These are phyloP conservation scores for Coemansia pectinata DNA, from an alignment of 192 early-diverging fungal species.

Conservation along the genomic window DNA sequence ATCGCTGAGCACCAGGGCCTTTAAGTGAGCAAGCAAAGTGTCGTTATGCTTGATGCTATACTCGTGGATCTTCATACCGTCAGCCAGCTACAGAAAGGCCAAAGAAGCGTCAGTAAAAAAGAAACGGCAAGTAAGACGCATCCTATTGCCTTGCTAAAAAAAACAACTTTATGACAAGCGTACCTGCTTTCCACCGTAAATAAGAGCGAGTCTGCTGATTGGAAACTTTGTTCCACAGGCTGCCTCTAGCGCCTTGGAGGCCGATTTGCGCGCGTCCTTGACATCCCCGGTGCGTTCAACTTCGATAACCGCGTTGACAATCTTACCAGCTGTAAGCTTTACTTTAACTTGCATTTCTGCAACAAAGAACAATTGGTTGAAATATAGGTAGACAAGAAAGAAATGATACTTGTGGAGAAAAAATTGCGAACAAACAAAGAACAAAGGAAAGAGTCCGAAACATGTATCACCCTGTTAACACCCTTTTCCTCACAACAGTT, in stretches of 20 bases:
- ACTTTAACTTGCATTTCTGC: conserved; percentile 23
- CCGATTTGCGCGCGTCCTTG: conserved; percentile 10
- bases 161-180: not conserved
- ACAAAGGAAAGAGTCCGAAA: not conserved
- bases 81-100: conserved; percentile 21
- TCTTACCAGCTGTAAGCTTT: conserved; percentile 11
- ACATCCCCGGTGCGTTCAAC: conserved; percentile 23
- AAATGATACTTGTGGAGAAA: not conserved
- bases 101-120: not conserved
- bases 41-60: conserved; percentile 41
- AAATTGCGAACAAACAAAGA: not conserved
- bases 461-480: no score
- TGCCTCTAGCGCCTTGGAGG: conserved; percentile 3
- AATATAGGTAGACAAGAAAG: no score
- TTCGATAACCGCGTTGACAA: conserved; percentile 6
- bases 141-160: not conserved
- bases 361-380: no score
- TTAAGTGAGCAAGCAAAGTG: conserved; percentile 23
- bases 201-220: conserved; percentile 17
- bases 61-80: conserved; percentile 47
- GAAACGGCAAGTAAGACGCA: not conserved
- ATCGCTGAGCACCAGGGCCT: not conserved
- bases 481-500: not conserved
- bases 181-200: conserved; percentile 50
- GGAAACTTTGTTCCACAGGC: conserved; percentile 3